Base-by-base conservation (phyloP, 345 rosid genomes). In the Mercurialis annua region DNA sequence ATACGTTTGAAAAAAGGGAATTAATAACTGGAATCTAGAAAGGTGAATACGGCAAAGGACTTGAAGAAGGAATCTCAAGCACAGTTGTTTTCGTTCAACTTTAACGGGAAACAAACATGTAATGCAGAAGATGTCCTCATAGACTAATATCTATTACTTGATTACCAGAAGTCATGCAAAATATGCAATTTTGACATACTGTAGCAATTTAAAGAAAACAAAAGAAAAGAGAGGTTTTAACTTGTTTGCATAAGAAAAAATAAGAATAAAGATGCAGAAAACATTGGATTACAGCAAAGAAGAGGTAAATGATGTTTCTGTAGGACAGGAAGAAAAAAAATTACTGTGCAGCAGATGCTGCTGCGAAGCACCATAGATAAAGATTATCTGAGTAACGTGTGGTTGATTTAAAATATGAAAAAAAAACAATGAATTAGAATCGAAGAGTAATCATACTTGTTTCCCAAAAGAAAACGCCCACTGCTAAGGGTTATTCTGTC, bases 401-500 rank as follows among this genome's bases (percentile, higher is more conserved):
- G 27, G 6, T 26, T 11, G n/a, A 36, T 18, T 34, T 34, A 23
- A 20, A 55, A 34, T 14, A 26, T 0, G 14, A 26, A 2, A 26
- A 59, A 6, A 3, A 51, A 38, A 44, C 17, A 27, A 24, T 21
- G 16, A 27, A 6, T 40, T 6, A 57, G 15, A 21, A 59, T 31
- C 27, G 51, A 55, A 47, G 34, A 49, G 0, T 56, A 65, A 66
- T 14, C 77, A 43, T 89, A 94, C 99, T 83, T 94, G 89, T 89
- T 94, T 67, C 96, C 96, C 52, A 94, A 81, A 71, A 94, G 86
- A 70, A 89, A 94, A 14, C 98, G 95, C 21, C 97, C 98, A 54
- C 98, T 89, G 81, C 96, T 87, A 27, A 91, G 90, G 1, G 96
- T 94, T 71, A 94, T 91, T 79, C 89, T 81, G 71, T 94, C 99